Evolutionary conservation across 2,329 filamentous ascomycete species (phyloP), one percentile per base, ranked within the genome.

Genomic region (Coniochaeta ligniaria): DNA sequence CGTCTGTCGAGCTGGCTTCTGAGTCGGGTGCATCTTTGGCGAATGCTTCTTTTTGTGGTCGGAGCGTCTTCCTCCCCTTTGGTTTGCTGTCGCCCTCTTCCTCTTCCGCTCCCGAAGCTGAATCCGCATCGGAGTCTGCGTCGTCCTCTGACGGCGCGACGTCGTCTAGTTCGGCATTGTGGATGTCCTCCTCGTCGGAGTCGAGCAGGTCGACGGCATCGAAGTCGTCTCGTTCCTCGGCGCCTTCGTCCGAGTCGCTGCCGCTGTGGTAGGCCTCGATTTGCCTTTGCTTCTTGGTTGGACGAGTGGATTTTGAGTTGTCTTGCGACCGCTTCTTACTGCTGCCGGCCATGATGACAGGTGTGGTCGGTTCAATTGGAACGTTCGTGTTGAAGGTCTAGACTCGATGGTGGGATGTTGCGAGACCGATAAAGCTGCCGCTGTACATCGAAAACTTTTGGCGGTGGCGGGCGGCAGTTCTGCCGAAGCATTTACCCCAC

Each of bases 161-260:
- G 47, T 84, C 80, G 62, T 85, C 82, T 20, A 78, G 80, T 6
- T 72, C 70, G 47, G 78, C 78, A 65, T 83, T 80, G 66, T 83
- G 78, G 59, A 85, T 76, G 59, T 84, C 81, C 60, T 84, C 82
- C n/a, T 77, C 68, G 66, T 85, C 82, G 6, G 81, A 84, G 68
- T 84, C 82, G 57, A 83, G 74, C 17, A 85, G 73, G 64, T 83
- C 78, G 63, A 83, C 79, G 2, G 81, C 77, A 33, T 77, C 72
- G 68, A 83, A 83, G 59, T 75, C 74, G 57, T 77, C 68, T 33
- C 73, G 71, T 6, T 74, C 69, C 9, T 75, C 74, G n/a, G 73
- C 67, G 31, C 62, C 63, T 14, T 61, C 56, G 26, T 67, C 66
- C 24, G 63, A 71, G 41, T 78, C 80, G n/a, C 78, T 80, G 61